These are phyloP conservation scores for Madurella mycetomatis DNA, from an alignment of 2,329 filamentous ascomycete species.

Conservation along the genomic window DNA sequence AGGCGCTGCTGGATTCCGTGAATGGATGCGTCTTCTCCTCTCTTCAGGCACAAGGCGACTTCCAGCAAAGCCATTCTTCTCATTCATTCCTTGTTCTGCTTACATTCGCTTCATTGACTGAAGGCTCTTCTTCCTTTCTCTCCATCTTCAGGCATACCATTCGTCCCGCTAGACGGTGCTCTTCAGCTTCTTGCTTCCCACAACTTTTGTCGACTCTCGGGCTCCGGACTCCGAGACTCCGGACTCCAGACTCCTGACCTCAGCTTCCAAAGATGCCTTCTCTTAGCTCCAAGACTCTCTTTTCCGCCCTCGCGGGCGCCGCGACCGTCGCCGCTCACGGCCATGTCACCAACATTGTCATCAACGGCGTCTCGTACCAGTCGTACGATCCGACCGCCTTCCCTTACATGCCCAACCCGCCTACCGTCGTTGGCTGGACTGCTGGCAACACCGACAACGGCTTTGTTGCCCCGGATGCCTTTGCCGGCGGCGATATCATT, in stretches of 20 bases:
- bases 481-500: slow-evolving; percentile 39
- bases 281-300: slow-evolving; percentile 19
- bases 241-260: too few species aligned
- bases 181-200: slow-evolving; percentile 8
- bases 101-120: slow-evolving; percentile 27
- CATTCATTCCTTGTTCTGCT: slow-evolving; percentile 16
- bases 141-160: slow-evolving; percentile 12
- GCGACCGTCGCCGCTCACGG: slow-evolving; percentile 34
- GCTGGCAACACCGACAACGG: slow-evolving; percentile 45
- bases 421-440: slow-evolving; percentile 39
- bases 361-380: slow-evolving; percentile 41
- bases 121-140: slow-evolving; percentile 19
- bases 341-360: slow-evolving; percentile 39
- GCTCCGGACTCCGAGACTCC: background rate
- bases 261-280: slow-evolving; percentile 22
- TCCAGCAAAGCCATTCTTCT: slow-evolving; percentile 18
- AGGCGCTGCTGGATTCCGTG: background rate
- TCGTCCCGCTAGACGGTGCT: slow-evolving; percentile 24
- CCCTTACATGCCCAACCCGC: slow-evolving; percentile 36
- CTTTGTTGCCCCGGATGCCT: slow-evolving; percentile 43
- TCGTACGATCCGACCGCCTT: slow-evolving; percentile 37
- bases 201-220: slow-evolving; percentile 4
- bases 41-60: slow-evolving; percentile 22
- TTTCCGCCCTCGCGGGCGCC: slow-evolving; percentile 21
- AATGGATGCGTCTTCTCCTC: slow-evolving; percentile 2